phyloP scores from a whole-genome alignment of 441 rosid genomes.

The Jatropha podagrica region DNA sequence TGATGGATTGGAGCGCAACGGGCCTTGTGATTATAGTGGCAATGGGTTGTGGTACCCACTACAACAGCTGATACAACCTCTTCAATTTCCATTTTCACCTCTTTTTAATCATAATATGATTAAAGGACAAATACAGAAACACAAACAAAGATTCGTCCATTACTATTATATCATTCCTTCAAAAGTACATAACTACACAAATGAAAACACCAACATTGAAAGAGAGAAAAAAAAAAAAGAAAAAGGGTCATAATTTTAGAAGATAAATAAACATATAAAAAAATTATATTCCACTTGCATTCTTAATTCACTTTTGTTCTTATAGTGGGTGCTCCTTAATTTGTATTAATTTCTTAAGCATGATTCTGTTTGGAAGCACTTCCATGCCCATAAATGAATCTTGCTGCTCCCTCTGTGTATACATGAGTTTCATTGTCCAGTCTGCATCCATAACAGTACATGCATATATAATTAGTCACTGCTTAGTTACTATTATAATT shows the following conservation, averaged over 20 bases:
- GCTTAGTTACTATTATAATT: neutral
- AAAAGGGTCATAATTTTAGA: conserved; percentile 3
- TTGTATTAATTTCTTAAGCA: conserved; percentile 20
- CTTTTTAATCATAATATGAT: too few species aligned
- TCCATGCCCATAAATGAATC: conserved; percentile 63
- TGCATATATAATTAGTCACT: neutral
- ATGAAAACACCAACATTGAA: neutral
- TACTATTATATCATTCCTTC: conserved; percentile 6
- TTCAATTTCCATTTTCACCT: too few species aligned
- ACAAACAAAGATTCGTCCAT: conserved; percentile 2
- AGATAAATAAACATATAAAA: conserved; percentile 11
- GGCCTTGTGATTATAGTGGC: neutral
- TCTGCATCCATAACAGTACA: conserved; percentile 20
- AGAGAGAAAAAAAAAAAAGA: neutral
- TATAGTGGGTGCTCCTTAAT: conserved; percentile 18
- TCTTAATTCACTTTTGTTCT: conserved; percentile 26
- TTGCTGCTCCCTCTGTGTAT: conserved; percentile 58
- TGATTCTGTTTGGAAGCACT: conserved; percentile 36
- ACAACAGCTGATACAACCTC: too few species aligned
- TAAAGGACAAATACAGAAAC: neutral
- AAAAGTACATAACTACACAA: conserved; percentile 16
- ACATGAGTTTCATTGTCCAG: conserved; percentile 61
- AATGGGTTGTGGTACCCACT: too few species aligned
- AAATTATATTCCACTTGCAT: conserved; percentile 12
- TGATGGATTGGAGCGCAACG: neutral